Conservation (phyloP, 805 yeast genomes). For the Pichia ethanolica region DNA sequence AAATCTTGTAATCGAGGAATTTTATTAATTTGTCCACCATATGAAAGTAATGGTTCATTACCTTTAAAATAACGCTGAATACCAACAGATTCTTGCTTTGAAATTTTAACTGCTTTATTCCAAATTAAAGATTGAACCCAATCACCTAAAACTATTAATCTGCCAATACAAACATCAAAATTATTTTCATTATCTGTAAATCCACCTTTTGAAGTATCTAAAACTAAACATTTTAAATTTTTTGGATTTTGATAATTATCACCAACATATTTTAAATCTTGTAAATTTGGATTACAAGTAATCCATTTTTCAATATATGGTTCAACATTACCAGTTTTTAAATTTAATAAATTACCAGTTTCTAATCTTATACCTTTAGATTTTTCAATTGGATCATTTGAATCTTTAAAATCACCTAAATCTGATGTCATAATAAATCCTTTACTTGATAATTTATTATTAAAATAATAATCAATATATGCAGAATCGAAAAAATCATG, state of each 20-base stretch:
- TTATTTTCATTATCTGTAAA: conserved; percentile 10
- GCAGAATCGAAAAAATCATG: conserved; percentile 37
- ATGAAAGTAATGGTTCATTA: conserved; percentile 13
- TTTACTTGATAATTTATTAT: not conserved
- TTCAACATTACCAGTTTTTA: conserved; percentile 33
- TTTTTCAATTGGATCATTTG: conserved; percentile 11
- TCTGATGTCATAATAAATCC: conserved; percentile 9
- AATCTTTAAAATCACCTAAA: conserved; percentile 2
- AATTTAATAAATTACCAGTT: conserved; percentile 42
- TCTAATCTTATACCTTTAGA: conserved; percentile 39
- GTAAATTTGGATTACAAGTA: conserved; percentile 33
- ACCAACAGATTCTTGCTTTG: conserved; percentile 19
- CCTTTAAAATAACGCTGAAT: conserved; percentile 9
- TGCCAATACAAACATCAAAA: conserved; percentile 30
- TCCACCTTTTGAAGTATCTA: conserved; percentile 10
- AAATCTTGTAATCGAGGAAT: conserved; percentile 7
- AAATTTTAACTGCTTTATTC: conserved; percentile 13
- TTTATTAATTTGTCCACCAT: conserved; percentile 12
- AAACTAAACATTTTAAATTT: conserved; percentile 16
- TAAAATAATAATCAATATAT: conserved; percentile 22
- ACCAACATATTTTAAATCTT: conserved; percentile 1
- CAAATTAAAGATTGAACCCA: conserved; percentile 46
- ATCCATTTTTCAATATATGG: conserved; percentile 51
- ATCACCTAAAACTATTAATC: conserved; percentile 39
- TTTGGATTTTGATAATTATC: conserved; percentile 23